A percentile compares a stretch with the other conserved stretches of the same genome.
Evolutionary conservation across 495 filamentous ascomycete species (phyloP).

Genomic region (Clohesyomyces aquaticus): DNA sequence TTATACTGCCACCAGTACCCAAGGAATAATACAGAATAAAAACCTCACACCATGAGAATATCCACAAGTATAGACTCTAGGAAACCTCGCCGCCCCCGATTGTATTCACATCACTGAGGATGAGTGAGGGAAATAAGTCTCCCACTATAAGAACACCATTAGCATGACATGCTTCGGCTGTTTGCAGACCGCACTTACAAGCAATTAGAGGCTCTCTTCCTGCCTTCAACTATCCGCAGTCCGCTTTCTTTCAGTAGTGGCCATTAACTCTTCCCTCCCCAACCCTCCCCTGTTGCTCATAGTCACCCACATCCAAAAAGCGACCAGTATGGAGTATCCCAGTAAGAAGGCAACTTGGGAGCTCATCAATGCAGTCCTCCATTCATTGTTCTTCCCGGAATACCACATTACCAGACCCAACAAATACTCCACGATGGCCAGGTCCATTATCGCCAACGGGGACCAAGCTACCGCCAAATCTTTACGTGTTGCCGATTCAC

Average conservation of each 20-base stretch:
- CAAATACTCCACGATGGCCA: conserved; percentile 15
- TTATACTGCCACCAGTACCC: too few relatives aligned
- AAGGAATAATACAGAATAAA: too few relatives aligned
- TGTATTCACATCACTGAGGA: too few relatives aligned
- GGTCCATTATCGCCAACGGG: conserved; percentile 12
- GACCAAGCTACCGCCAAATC: conserved; percentile 16
- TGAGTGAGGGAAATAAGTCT: too few relatives aligned
- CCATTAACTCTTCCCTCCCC: conserved; percentile 14
- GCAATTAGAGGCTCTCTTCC: too few relatives aligned
- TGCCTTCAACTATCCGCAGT: conserved; percentile 6
- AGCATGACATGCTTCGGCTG: too few relatives aligned
- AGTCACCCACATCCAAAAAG: conserved; percentile 11
- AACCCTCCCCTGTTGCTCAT: conserved; percentile 15
- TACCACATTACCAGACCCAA: conserved; percentile 14
- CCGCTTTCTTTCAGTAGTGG: too few relatives aligned
- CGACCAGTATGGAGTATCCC: conserved; percentile 8
- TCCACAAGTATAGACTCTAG: too few relatives aligned
- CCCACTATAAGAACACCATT: too few relatives aligned
- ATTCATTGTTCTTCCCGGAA: conserved; percentile 11
- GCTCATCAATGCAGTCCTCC: conserved; percentile 14
- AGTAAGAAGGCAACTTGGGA: conserved; percentile 12
- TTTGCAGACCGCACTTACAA: too few relatives aligned
- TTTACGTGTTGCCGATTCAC: conserved; percentile 8
- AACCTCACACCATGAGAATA: too few relatives aligned
- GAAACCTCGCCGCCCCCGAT: too few relatives aligned